Conservation (phyloP, 805 yeast genomes). For the Saturnispora kantuleensis region DNA sequence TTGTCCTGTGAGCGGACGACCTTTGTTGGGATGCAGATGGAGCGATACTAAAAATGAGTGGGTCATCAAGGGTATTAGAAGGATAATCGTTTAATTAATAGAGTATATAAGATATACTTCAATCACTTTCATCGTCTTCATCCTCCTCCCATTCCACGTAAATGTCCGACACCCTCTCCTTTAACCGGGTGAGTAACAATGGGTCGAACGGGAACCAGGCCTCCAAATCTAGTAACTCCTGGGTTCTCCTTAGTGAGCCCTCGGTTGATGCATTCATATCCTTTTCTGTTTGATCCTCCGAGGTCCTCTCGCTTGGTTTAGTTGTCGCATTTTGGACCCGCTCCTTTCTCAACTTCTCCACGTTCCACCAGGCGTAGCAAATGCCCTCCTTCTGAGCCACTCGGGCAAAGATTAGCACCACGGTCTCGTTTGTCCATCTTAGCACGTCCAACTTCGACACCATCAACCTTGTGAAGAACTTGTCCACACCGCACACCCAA, state of each 20-base stretch:
- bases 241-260: conserved; percentile 28
- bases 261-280: conserved; percentile 5
- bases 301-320: background rate
- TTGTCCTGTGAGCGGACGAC: conserved; percentile 77
- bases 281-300: background rate
- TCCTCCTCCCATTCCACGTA: conserved; percentile 82
- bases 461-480: conserved; percentile 76
- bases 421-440: conserved; percentile 88
- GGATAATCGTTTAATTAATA: conserved; percentile 41
- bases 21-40: conserved; percentile 61
- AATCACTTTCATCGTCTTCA: conserved; percentile 34
- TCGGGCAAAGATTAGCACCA: conserved; percentile 86
- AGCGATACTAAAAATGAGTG: conserved; percentile 49
- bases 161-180: conserved; percentile 40
- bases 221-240: conserved; percentile 80
- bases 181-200: conserved; percentile 54
- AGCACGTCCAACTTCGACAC: conserved; percentile 88
- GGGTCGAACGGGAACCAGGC: conserved; percentile 98
- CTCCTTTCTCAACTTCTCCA: conserved; percentile 79
- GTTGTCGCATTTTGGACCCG: conserved; percentile 27
- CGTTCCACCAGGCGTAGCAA: conserved; percentile 87
- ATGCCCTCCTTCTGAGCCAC: conserved; percentile 83
- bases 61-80: conserved; percentile 67
- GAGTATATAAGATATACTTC: conserved; percentile 9
- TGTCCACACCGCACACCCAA: conserved; percentile 80